phyloP scores from a whole-genome alignment of 768 basidiomycete genomes.

The Daedalea quercina region DNA sequence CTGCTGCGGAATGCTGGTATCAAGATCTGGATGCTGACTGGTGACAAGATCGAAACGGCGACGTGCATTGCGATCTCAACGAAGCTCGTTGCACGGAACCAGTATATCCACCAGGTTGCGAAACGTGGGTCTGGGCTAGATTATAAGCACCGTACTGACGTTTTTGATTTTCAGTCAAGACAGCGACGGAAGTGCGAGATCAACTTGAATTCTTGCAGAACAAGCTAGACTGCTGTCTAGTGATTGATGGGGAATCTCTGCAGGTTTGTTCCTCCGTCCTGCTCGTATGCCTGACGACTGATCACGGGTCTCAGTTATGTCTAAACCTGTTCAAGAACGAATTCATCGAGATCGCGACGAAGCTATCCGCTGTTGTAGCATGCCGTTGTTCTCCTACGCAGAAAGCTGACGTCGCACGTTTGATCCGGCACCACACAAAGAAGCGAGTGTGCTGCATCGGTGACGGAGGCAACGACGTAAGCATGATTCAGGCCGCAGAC shows the following conservation, averaged over 20 bases:
- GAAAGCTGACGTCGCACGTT: constrained; percentile 93
- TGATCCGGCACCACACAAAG: constrained; percentile 85
- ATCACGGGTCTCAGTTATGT: constrained; percentile 56
- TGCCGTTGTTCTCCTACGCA: constrained; percentile 98
- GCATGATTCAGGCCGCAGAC: constrained; percentile 99
- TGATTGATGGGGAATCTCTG: constrained; percentile 95
- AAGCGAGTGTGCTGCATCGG: constrained; percentile 99
- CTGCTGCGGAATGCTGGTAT: constrained; percentile 91
- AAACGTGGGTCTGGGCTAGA: constrained; percentile 53
- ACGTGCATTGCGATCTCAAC: constrained; percentile 97
- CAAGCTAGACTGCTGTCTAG: constrained; percentile 94
- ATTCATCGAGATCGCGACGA: constrained; percentile 94
- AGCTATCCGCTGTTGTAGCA: constrained; percentile 92
- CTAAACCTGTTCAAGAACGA: constrained; percentile 86
- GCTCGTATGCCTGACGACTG: neutral
- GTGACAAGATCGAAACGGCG: constrained; percentile 98
- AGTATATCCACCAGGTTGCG: constrained; percentile 95
- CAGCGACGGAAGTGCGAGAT: constrained; percentile 73
- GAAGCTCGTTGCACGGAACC: constrained; percentile 90
- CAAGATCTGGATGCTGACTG: constrained; percentile 99
- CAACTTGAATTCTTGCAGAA: constrained; percentile 91
- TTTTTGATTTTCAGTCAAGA: constrained; percentile 65
- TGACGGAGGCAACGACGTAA: constrained; percentile 98
- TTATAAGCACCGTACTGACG: neutral
- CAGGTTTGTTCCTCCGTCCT: constrained; percentile 46